Base-by-base conservation (phyloP, 441 rosid species). In the Populus hybrid region DNA sequence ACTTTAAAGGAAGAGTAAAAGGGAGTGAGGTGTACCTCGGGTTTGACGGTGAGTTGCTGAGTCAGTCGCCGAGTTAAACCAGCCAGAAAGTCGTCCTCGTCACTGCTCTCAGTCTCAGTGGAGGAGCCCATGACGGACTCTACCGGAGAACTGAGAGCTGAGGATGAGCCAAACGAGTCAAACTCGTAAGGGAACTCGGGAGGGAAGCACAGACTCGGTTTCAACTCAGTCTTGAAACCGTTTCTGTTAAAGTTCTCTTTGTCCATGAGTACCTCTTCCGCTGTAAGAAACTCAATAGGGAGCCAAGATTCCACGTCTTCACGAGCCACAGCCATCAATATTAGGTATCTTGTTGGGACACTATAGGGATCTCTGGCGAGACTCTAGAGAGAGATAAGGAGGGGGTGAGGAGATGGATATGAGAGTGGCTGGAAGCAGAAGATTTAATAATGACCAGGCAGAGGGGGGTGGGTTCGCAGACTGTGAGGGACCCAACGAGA, bases 171-270 rank as follows among this genome's bases (percentile, higher is more conserved):
- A 1, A 86, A 78, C 6, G 92, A 87, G 83, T 89, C 93, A 23
- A 89, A 82, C 88, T 92, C 97, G 86, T 90, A 92, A 12, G 96
- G 97, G 71, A 95, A 92, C 89, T 95, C 99, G 28, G 79, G 70
- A 0, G 98, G 97, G 78, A 92, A 91, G 78, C 77, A 66, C 63
- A 84, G 83, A 64, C 78, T 75, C 26, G 88, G 77, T 3, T 75
- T 70, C 64, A 82, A 74, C 83, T 79, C 89, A 14, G 80, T 14
- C 31, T 2, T n/a, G 9, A 77, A 53, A 2, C 23, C 82, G 24
- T 21, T 9, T 50, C 64, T 71, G 26, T 36, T 26, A 1, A 74
- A 74, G 24, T 45, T 71, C n/a, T 68, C 33, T 63, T 82, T 84
- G 36, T 79, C 83, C 81, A 85, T 53, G 42, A 59, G 0, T 1